phyloP scores from a whole-genome alignment of 495 filamentous ascomycete species.

The Copromyces sp. region DNA sequence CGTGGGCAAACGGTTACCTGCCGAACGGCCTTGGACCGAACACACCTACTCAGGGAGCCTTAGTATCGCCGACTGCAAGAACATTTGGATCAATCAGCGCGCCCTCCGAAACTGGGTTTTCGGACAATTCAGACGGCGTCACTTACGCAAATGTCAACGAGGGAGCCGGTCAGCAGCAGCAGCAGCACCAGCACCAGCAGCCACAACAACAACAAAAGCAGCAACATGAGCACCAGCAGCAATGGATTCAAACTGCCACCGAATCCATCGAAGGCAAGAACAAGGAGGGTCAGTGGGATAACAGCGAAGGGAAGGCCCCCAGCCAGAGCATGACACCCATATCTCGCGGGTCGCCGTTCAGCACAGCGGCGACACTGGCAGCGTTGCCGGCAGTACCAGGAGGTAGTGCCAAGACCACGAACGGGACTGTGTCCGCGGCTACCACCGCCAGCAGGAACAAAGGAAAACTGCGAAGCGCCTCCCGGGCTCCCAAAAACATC shows the following conservation, averaged over 20 bases:
- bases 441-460: not conserved
- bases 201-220: not conserved
- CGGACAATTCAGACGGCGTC: not conserved
- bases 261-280: not conserved
- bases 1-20: not conserved
- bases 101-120: not conserved
- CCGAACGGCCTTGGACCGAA: not conserved
- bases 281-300: not conserved
- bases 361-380: not conserved
- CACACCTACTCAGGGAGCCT: not conserved
- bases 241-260: not conserved
- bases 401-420: not conserved
- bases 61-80: not conserved
- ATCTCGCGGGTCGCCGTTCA: not conserved
- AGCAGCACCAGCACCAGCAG: not conserved
- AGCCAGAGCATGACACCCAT: not conserved
- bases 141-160: not conserved
- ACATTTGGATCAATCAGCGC: not conserved
- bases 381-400: not conserved
- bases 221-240: constrained; percentile 2
- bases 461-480: constrained; percentile 29
- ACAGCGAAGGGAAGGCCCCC: not conserved
- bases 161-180: not conserved
- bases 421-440: not conserved
- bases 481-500: constrained; percentile 31